Base-by-base conservation (phyloP, 2,329 filamentous ascomycete genomes). In the Macrophomina phaseolina region DNA sequence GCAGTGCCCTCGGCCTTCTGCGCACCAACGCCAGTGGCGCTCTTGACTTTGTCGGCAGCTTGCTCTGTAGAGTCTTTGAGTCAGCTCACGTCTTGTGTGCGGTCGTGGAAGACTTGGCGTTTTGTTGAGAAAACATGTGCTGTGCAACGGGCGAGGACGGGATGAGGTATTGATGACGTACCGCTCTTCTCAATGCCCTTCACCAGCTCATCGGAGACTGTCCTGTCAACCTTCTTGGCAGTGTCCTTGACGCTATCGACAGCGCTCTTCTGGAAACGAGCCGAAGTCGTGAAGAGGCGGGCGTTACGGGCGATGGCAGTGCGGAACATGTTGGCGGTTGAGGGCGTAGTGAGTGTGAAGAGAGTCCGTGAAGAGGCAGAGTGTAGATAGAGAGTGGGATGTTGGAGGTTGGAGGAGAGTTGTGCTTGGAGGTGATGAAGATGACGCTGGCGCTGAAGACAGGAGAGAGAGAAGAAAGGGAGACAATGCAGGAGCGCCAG, bases 111-210 rank as follows among this genome's bases (percentile, higher is more conserved):
- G 23, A 23, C 23, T 23, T 23, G 23, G 23, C 23, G 23, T 23
- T 23, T 23, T 23, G 23, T 23, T 23, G 23, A 42, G 9, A 2
- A 46, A 14, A 3, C 1, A 30, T 7, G 42, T 28, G 23, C 30
- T 32, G 23, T 28, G 40, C 11, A 49, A 49, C 14, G 36, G 23
- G 23, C 28, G 4, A 5, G 40, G 3, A 12, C 14, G 16, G 5
- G n/a, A 51, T 49, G 45, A 49, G 32, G 45, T 48, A 36, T 16
- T 62, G 45, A 62, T 62, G 28, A 82, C 87, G 67, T 84, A 89
- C 87, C 83, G 68, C 86, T 85, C 71, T 82, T 87, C 78, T 90
- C 85, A 68, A 89, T 88, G 53, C 87, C 87, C 78, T 86, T 86
- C 28, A 89, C 84, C 11, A 84, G 83, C 32, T 78, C 83, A 74